Evolutionary conservation across 1,139 yeast species (phyloP), one percentile per base, ranked within the genome.

Genomic region (Scheffersomyces segobiensis): DNA sequence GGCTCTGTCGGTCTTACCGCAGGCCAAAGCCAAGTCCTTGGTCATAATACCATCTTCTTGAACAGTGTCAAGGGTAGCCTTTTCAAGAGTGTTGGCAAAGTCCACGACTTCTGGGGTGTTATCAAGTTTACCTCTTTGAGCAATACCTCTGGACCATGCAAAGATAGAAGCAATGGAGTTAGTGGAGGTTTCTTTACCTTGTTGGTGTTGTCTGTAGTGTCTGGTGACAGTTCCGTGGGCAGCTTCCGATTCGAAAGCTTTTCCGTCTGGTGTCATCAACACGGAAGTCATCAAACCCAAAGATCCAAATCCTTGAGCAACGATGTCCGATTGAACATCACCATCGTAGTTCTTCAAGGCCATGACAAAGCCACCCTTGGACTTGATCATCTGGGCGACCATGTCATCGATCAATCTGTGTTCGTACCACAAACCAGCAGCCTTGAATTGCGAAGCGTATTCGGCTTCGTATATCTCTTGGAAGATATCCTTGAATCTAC

Each of bases 181-280:
- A 64, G 98, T 93, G n/a, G 97, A 92, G 46, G 98, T 93, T 79
- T 93, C 97, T 75, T 92, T 90, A 67, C 98, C 98, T 76, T 89
- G 89, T 78, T 93, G 98, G 76, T 91, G 91, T 77, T 89, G 96
- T 80, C 98, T 88, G 81, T 82, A 93, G 75, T 93, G 98, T 79
- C 98, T 90, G 60, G 98, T 93, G 65, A 93, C 98, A 51, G 98
- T 93, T 60, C 98, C 98, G 74, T 93, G 98, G 32, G 98, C 98
- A 61, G 98, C 98, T 78, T 93, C 98, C 60, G 96, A 84, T 81
- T 93, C 98, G 74, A 92, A 93, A 42, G 97, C 89, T 79, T 90
- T 91, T 56, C 98, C 98, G 76, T 93, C 97, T 55, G 98, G 97
- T 47, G 98, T 88, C 75, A 92, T 86, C 66, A 93, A 85, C 55